Conservation (phyloP, 1,284 basidiomycete genomes). For the Leccinum ponderosum region DNA sequence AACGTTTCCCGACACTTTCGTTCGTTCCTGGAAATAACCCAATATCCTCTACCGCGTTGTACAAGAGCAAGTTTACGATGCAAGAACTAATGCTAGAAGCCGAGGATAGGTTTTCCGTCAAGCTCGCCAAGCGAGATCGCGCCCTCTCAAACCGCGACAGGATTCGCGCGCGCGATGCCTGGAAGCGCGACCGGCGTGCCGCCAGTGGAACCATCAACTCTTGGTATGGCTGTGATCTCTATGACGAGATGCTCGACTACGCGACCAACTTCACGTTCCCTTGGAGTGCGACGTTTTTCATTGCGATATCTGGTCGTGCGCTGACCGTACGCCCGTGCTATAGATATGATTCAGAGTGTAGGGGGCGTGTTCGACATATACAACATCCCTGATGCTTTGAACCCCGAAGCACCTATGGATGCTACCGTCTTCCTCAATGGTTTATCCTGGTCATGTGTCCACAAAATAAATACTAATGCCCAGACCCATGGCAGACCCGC, state of each 20-base stretch:
- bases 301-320: background rate
- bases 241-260: constrained; percentile 57
- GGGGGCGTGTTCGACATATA: constrained; percentile 50
- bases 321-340: constrained; percentile 3
- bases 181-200: constrained; percentile 45
- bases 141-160: constrained; percentile 22
- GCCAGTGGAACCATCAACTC: constrained; percentile 54
- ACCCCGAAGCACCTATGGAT: constrained; percentile 47
- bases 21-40: constrained; percentile 30
- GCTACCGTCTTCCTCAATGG: constrained; percentile 62
- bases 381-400: constrained; percentile 54
- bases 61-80: constrained; percentile 19
- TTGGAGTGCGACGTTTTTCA: constrained; percentile 51
- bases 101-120: constrained; percentile 19
- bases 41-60: constrained; percentile 33
- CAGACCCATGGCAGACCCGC: constrained; percentile 42
- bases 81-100: constrained; percentile 21
- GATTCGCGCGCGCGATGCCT: constrained; percentile 24
- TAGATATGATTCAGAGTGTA: constrained; percentile 39
- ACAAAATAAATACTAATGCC: background rate
- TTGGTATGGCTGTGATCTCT: constrained; percentile 61
- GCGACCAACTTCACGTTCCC: constrained; percentile 63
- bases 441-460: constrained; percentile 25
- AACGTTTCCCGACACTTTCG: constrained; percentile 49
- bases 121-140: constrained; percentile 18